These are phyloP conservation scores for Ogataea ramenticola DNA, from an alignment of 805 yeast genomes.

Conservation along the genomic window DNA sequence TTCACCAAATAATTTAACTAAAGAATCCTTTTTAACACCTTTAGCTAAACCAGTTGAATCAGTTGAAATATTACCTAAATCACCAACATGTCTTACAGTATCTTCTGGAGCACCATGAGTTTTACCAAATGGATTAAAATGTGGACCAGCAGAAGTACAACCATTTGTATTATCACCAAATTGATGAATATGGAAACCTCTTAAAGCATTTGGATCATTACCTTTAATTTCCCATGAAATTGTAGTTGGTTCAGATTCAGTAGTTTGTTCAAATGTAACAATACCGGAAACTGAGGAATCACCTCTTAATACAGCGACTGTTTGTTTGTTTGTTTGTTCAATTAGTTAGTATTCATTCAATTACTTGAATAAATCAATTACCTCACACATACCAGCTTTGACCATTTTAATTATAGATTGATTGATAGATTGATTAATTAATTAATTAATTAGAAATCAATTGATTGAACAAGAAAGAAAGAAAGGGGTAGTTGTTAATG, in stretches of 20 bases:
- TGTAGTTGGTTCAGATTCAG: slow-evolving; percentile 78
- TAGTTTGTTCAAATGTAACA: slow-evolving; percentile 78
- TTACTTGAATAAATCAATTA: too few relatives aligned
- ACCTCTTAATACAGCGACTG: slow-evolving; percentile 96
- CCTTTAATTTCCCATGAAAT: slow-evolving; percentile 86
- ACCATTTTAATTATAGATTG: slow-evolving; percentile 36
- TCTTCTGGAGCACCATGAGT: slow-evolving; percentile 91
- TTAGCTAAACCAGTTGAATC: slow-evolving; percentile 86
- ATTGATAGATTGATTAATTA: neutral
- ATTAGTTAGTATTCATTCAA: neutral
- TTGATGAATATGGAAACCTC: slow-evolving; percentile 98
- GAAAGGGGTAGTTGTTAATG: too few relatives aligned
- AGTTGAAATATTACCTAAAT: slow-evolving; percentile 88
- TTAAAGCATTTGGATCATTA: slow-evolving; percentile 76
- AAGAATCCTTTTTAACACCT: slow-evolving; percentile 73
- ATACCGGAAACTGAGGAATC: slow-evolving; percentile 84
- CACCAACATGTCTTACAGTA: slow-evolving; percentile 83
- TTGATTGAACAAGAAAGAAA: neutral
- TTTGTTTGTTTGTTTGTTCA: too few relatives aligned
- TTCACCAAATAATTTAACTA: slow-evolving; percentile 79
- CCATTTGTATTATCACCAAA: slow-evolving; percentile 99
- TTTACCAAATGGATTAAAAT: slow-evolving; percentile 86
- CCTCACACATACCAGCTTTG: slow-evolving; percentile 49
- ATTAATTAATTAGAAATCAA: too few relatives aligned
- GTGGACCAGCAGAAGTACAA: slow-evolving; percentile 98